Evolutionary conservation across 2,329 filamentous ascomycete species (phyloP), one percentile per base, ranked within the genome.

Genomic region (Pseudocercospora pini-densiflorae): DNA sequence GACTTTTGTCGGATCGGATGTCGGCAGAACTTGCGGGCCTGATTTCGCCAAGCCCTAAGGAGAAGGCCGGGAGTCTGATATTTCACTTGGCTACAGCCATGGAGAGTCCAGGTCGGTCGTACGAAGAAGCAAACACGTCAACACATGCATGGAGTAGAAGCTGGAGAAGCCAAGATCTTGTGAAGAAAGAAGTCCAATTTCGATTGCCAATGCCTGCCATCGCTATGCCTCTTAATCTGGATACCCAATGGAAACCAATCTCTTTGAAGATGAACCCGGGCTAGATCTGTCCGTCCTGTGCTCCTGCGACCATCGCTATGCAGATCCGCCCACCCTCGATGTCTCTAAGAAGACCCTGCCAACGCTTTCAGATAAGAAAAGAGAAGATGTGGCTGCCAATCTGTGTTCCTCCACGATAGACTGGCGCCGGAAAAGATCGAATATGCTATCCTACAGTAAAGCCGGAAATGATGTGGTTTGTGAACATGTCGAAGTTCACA

Each of bases 121-220:
- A 23, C 49, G 19, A 31, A 16, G 49, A 29, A 54, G 24, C 49
- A 21, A 54, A 24, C 16, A 21, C 21, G n/a, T 8, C 23, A 31
- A 29, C 1, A 4, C 49, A 36, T 7, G 49, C 29, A 29, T 21
- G 21, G 12, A 54, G 49, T 2, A 53, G 49, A 53, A 86, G 47
- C 87, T 90, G 78, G 53, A 24, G 23, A 51, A 7, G n/a, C 19
- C 45, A 51, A 51, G n/a, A 40, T 29, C 16, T 19, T 33, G 14
- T 40, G 54, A 31, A 33, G 51, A 55, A 55, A n/a, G 24, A 24
- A 24, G 29, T 36, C 54, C 49, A 29, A n/a, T 29, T 5, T 54
- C 23, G 9, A 54, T 24, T 24, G 23, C 23, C 49, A 29, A 54
- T 54, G 49, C 49, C 49, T 54, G 49, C 49, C 23, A 24, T 24